Evolutionary conservation across 2,329 filamentous ascomycete species (phyloP).

Genomic region (Celoporthe dispersa): DNA sequence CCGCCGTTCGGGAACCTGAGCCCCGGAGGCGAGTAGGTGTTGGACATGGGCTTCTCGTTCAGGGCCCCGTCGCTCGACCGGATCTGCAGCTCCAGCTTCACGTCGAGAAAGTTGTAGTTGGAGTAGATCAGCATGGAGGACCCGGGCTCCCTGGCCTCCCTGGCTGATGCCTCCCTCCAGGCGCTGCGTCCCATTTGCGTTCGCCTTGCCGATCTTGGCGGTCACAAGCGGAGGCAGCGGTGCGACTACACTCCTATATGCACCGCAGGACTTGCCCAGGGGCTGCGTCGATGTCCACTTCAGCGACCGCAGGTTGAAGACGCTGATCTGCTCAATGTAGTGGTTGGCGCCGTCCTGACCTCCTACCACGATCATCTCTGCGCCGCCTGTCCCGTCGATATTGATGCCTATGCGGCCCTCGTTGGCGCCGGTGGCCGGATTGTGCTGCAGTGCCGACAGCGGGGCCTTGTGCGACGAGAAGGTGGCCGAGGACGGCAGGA

Average conservation of each 20-base stretch:
- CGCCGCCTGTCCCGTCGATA: slow-evolving; percentile 87
- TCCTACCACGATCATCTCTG: slow-evolving; percentile 96
- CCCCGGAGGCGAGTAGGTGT: slow-evolving; percentile 84
- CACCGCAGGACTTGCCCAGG: slow-evolving; percentile 90
- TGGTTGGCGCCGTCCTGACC: slow-evolving; percentile 98
- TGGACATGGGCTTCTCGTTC: slow-evolving; percentile 86
- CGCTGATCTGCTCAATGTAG: slow-evolving; percentile 98
- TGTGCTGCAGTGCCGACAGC: slow-evolving; percentile 85
- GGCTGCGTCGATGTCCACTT: slow-evolving; percentile 93
- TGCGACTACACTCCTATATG: slow-evolving; percentile 93
- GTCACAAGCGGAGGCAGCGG: slow-evolving; percentile 73
- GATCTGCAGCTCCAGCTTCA: slow-evolving; percentile 93
- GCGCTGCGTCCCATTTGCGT: slow-evolving; percentile 46
- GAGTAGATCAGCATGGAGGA: slow-evolving; percentile 95
- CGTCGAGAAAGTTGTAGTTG: slow-evolving; percentile 98
- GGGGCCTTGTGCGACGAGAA: slow-evolving; percentile 87
- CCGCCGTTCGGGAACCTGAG: slow-evolving; percentile 95
- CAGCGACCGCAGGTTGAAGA: slow-evolving; percentile 93
- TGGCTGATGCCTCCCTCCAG: slow-evolving; percentile 54
- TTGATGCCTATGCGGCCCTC: slow-evolving; percentile 86
- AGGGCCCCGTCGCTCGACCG: slow-evolving; percentile 82
- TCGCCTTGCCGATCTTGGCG: slow-evolving; percentile 67
- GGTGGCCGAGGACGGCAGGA: slow-evolving; percentile 83
- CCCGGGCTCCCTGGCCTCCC: slow-evolving; percentile 60
- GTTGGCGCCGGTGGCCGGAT: slow-evolving; percentile 81